Percentiles rank a stretch among this genome's conserved stretches.
These are phyloP conservation scores for Fusarium sp. DNA, from an alignment of 2,329 filamentous ascomycete species.

Conservation along the genomic window DNA sequence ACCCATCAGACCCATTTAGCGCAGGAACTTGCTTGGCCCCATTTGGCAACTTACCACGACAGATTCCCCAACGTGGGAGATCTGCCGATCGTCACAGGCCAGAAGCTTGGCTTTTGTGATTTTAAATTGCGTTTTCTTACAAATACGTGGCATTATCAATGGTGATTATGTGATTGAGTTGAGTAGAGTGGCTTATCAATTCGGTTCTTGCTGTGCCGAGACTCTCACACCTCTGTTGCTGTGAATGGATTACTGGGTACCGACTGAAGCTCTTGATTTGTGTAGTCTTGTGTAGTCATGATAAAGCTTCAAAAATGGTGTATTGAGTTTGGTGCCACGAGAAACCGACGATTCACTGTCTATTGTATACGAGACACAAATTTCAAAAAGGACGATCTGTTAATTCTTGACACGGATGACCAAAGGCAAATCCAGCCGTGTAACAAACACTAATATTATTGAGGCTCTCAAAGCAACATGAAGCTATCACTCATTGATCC, in stretches of 20 bases:
- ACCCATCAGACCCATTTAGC: conserved; percentile 22
- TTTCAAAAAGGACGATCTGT: not conserved
- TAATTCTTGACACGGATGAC: too few relatives aligned
- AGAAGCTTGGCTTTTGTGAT: not conserved
- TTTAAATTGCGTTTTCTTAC: not conserved
- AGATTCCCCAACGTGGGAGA: conserved; percentile 25
- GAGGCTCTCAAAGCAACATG: conserved; percentile 28
- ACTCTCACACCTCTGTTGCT: not conserved
- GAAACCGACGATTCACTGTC: not conserved
- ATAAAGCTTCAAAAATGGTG: too few relatives aligned
- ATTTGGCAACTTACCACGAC: conserved; percentile 32
- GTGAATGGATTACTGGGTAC: not conserved
- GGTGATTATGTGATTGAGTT: not conserved
- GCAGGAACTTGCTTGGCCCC: not conserved
- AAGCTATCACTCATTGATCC: conserved; percentile 40
- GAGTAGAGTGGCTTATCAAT: not conserved
- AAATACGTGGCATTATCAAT: not conserved
- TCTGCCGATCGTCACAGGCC: conserved; percentile 18
- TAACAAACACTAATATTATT: not conserved
- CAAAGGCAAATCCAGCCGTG: not conserved
- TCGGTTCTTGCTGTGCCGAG: not conserved
- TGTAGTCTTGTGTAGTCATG: not conserved
- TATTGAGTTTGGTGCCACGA: not conserved
- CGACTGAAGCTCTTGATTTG: not conserved
- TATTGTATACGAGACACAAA: not conserved